Evolutionary conservation across 257 asterid species (phyloP), one percentile per base, ranked within the genome.

Genomic region (Jasminum sambac): DNA sequence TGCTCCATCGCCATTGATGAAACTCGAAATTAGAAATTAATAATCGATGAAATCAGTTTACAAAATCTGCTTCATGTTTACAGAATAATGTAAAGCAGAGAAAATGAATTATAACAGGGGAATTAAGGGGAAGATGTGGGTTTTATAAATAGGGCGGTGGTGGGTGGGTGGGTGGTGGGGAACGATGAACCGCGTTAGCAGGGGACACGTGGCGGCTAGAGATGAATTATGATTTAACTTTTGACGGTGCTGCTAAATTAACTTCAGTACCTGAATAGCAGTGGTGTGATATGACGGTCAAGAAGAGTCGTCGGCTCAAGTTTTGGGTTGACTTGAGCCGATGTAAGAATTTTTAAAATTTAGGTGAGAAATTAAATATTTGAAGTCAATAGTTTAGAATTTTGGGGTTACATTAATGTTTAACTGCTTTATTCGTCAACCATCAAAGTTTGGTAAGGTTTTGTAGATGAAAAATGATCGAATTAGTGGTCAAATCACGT

Each of bases 141-240:
- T 46, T 37, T 59, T 60, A 52, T 82, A 79, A 77, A 85, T 85
- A 82, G 79, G 86, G 76, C 90, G 90, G 90, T 80, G 88, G 17
- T 21, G 48, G 26, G 23, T 11, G 12, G 44, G 34, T 2, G 38
- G 46, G 23, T 46, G 34, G 37, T 80, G 66, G 66, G 80, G 34
- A 26, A 37, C 78, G 25, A 55, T 74, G 76, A 86, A 85, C 70
- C 98, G 98, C 96, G 96, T 88, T 66, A 30, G 24, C 77, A 30
- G 14, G 85, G 89, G 90, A 80, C 94, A 92, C 89, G 96, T 82
- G 96, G 83, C 94, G 63, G 69, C 70, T 24, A 37, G 13, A 55
- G 63, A 77, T 93, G 83, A 86, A 50, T 11, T 24, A n/a, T 17
- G 25, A 12, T 50, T 43, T 14, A 42, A 50, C 8, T 50, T 50